phyloP scores from a whole-genome alignment of 345 rosid species.

The Populus alba region DNA sequence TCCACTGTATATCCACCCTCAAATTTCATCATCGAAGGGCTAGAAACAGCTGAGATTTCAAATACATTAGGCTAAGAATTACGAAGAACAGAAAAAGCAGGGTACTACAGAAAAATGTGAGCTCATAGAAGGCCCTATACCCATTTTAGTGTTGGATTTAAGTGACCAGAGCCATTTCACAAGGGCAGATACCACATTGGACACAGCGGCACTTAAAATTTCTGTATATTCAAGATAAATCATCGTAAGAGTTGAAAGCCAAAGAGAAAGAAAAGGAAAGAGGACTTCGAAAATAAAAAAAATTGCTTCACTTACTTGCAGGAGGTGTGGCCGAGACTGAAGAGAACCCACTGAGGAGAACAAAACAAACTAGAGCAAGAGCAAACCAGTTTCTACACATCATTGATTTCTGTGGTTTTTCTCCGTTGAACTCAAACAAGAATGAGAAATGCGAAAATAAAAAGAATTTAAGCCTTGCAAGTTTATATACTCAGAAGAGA shows the following conservation, averaged over 20 bases:
- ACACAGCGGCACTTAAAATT: constrained; percentile 19
- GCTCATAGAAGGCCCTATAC: constrained; percentile 9
- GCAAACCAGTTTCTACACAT: neutral
- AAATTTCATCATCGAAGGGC: constrained; percentile 35
- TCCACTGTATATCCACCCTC: constrained; percentile 33
- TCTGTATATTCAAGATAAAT: constrained; percentile 15
- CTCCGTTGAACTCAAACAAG: neutral
- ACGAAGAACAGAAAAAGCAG: neutral
- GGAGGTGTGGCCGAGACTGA: constrained; percentile 80
- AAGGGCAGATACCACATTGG: constrained; percentile 21
- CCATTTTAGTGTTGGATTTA: constrained; percentile 22
- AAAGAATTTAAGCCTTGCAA: neutral
- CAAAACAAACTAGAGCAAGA: neutral
- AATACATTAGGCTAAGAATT: constrained; percentile 9
- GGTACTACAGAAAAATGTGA: constrained; percentile 7
- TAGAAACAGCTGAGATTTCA: constrained; percentile 16
- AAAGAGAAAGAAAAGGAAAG: neutral
- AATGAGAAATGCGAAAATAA: neutral
- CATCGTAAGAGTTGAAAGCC: neutral
- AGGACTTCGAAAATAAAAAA: neutral
- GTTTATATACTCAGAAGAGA: too few relatives aligned
- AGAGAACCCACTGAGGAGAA: constrained; percentile 38
- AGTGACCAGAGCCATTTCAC: constrained; percentile 36
- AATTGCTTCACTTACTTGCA: constrained; percentile 50
- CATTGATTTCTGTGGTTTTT: constrained; percentile 8